Base-by-base conservation (phyloP, 2,329 filamentous ascomycete species). In the Huntiella omanensis region DNA sequence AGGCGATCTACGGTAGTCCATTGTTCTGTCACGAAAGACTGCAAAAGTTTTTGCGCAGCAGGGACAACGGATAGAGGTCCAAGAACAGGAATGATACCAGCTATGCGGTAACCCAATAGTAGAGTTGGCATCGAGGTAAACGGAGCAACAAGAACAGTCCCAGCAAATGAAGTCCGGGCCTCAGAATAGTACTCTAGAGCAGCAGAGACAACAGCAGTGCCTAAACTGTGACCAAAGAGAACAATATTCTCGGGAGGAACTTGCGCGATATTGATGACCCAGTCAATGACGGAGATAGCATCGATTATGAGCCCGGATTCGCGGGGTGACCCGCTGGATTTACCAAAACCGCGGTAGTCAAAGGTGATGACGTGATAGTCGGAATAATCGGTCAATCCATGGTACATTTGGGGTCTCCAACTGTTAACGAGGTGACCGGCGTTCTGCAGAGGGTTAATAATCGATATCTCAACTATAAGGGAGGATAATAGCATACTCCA, bases 321-420 rank as follows among this genome's bases (percentile, higher is more conserved):
- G 0, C 77, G 80, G 0, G 88, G 88, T 3, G 62, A 64, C n/a
- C 88, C 85, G 0, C 78, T 83, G 6, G 83, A 91, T 35, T 74
- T 70, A 1, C 86, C 87, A 54, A 84, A 95, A 5, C 87, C 87
- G 13, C 87, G 80, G 61, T 95, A 95, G 65, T 94, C 86, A 55
- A 94, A 77, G 35, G 84, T 75, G n/a, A 95, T 67, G 39, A 94
- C 73, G 57, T 95, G 87, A 46, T 86, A 77, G 0, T 71, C 72
- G 2, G 80, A 81, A 2, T 78, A 75, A 45, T 80, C 73, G 3
- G 85, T 75, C 37, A 94, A 66, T 39, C 77, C 71, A 54, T 86
- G 83, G 59, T 92, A 92, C 48, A 77, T 81, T 32, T 77, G 69
- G 2, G 85, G 80, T 12, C 88, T 76, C 58, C 78, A 72, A 50